A percentile compares a stretch with the other conserved stretches of the same genome.
phyloP scores from a whole-genome alignment of 805 yeast species.

The Sugiyamaella lignohabitans region DNA sequence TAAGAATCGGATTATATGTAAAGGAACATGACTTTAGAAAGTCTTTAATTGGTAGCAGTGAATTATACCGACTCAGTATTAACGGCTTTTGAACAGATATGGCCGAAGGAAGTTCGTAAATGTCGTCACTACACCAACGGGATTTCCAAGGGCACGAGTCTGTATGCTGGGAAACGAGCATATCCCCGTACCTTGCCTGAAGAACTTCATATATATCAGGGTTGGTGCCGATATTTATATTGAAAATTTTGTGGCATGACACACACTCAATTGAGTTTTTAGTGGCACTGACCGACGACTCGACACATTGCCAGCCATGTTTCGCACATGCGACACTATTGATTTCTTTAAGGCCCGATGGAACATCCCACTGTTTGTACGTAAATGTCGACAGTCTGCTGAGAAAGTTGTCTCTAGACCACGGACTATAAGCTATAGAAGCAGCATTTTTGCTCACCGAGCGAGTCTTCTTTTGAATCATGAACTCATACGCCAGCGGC shows the following conservation, averaged over 20 bases:
- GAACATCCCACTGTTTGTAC: constrained; percentile 11
- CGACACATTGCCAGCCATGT: constrained; percentile 11
- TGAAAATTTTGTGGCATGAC: constrained; percentile 3
- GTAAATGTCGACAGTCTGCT: constrained; percentile 8
- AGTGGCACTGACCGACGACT: background rate
- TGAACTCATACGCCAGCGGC: background rate
- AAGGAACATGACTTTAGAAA: background rate
- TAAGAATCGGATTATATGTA: background rate
- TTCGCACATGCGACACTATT: constrained; percentile 12
- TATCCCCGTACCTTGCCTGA: constrained; percentile 1
- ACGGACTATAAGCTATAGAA: constrained; percentile 4
- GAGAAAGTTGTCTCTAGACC: constrained; percentile 13
- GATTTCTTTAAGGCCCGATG: background rate
- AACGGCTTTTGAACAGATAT: constrained; percentile 6
- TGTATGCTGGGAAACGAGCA: constrained; percentile 2
- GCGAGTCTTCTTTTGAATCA: background rate
- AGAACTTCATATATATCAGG: background rate
- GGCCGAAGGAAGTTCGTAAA: constrained; percentile 1
- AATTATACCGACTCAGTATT: constrained; percentile 1
- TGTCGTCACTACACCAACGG: constrained; percentile 3
- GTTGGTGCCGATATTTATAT: constrained; percentile 5
- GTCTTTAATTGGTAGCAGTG: background rate
- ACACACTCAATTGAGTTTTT: constrained; percentile 6
- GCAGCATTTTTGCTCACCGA: background rate
- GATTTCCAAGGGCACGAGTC: constrained; percentile 7